Percentiles rank a stretch among this genome's conserved stretches.
phyloP scores from a whole-genome alignment of 139 green algal genomes.

The Chlorella sorokiniana region DNA sequence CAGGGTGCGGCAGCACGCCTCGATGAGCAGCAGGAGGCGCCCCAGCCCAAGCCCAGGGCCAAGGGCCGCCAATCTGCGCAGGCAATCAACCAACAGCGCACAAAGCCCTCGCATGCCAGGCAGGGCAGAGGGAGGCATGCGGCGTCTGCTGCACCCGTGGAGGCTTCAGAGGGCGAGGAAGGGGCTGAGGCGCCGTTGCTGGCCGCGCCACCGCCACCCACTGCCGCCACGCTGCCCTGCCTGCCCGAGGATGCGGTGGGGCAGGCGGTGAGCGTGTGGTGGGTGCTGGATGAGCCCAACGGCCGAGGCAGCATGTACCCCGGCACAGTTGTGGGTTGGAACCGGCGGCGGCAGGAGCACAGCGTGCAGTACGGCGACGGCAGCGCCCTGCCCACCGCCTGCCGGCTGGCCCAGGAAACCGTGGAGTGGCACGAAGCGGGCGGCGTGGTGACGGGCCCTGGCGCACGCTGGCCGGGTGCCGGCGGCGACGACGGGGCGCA shows the following conservation, averaged over 20 bases:
- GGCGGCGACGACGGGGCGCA: not conserved
- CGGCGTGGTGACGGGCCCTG: not conserved
- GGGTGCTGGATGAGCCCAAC: not conserved
- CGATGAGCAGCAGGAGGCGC: too few species aligned
- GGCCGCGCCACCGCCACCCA: not conserved
- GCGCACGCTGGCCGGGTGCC: not conserved
- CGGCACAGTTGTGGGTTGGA: not conserved
- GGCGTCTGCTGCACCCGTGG: too few species aligned
- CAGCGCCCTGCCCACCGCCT: not conserved
- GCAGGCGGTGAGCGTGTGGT: constrained; percentile 1
- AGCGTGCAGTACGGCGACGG: not conserved
- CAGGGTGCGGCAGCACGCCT: too few species aligned
- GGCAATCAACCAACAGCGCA: too few species aligned
- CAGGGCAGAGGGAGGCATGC: not conserved
- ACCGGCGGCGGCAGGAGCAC: not conserved
- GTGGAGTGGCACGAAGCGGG: constrained; percentile 11
- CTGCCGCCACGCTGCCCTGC: not conserved
- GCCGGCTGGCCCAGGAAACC: not conserved
- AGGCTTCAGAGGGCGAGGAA: too few species aligned
- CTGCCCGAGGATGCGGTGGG: not conserved
- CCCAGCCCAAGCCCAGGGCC: too few species aligned
- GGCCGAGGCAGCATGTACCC: not conserved
- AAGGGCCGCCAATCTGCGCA: too few species aligned
- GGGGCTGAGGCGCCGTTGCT: not conserved
- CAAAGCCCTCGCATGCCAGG: too few species aligned